Percentiles rank a stretch among this genome's conserved stretches.
Evolutionary conservation across 1,284 basidiomycete species (phyloP).

Genomic region (Dichomitus squalens): DNA sequence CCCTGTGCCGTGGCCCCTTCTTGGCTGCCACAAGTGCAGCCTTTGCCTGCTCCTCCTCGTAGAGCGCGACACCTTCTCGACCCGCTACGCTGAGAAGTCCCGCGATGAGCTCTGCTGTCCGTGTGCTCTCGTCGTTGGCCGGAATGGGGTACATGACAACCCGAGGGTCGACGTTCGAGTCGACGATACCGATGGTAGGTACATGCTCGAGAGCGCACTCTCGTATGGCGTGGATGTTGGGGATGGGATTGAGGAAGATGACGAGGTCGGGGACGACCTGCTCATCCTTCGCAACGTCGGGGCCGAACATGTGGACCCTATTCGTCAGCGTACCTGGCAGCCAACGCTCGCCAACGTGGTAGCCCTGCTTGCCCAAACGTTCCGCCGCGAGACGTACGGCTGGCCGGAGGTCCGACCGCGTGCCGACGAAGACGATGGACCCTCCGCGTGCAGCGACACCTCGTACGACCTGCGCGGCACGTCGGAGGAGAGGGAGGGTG

Average conservation of each 20-base stretch:
- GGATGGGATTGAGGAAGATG: constrained; percentile 86
- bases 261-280: constrained; percentile 85
- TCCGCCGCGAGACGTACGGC: constrained; percentile 82
- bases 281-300: constrained; percentile 55
- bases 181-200: constrained; percentile 89
- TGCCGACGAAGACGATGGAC: constrained; percentile 89
- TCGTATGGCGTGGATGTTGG: constrained; percentile 82
- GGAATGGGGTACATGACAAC: constrained; percentile 98
- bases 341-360: constrained; percentile 88
- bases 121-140: constrained; percentile 93
- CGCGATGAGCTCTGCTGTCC: constrained; percentile 88
- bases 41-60: constrained; percentile 28
- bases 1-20: constrained; percentile 8
- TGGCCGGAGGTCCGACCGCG: constrained; percentile 75
- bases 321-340: constrained; percentile 95
- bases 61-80: constrained; percentile 68
- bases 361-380: constrained; percentile 78
- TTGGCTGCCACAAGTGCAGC: constrained; percentile 5
- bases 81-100: constrained; percentile 94
- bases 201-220: constrained; percentile 86
- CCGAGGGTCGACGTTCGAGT: constrained; percentile 95
- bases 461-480: constrained; percentile 87
- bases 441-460: constrained; percentile 85
- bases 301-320: constrained; percentile 76
- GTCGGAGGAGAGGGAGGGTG: constrained; percentile 88